A percentile compares a stretch with the other conserved stretches of the same genome.
These are phyloP conservation scores for Cucurbita maxima DNA, from an alignment of 306 rosid species.

Conservation along the genomic window DNA sequence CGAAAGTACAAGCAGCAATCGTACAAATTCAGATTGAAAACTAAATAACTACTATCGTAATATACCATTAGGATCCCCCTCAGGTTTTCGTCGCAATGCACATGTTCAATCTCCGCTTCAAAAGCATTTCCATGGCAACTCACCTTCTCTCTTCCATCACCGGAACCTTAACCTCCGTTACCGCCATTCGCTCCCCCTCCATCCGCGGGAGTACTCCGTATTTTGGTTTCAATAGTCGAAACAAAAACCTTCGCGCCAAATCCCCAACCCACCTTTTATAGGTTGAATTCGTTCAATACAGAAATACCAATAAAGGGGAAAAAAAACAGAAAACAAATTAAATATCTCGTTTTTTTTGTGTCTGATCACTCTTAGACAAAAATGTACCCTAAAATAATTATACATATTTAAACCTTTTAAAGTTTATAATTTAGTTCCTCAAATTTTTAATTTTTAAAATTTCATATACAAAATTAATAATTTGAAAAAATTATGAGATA, in stretches of 20 bases:
- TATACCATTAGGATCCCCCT: constrained; percentile 3
- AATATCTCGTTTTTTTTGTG: too few species aligned
- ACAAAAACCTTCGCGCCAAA: neutral
- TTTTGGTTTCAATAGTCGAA: neutral
- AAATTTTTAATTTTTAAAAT: too few species aligned
- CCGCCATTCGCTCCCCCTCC: neutral
- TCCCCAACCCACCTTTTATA: neutral
- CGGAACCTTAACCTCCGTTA: neutral
- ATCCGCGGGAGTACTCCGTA: neutral
- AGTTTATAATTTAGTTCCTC: too few species aligned
- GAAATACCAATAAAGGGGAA: neutral
- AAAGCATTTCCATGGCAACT: neutral
- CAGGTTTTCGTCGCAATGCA: constrained; percentile 12
- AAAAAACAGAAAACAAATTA: too few species aligned
- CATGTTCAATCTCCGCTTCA: constrained; percentile 10
- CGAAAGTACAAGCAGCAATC: constrained; percentile 5
- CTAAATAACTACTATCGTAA: neutral
- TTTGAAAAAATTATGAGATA: too few species aligned
- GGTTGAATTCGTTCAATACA: neutral
- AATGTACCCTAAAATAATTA: too few species aligned
- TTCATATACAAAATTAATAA: too few species aligned
- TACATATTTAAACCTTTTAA: too few species aligned
- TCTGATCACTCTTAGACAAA: too few species aligned
- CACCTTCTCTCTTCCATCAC: neutral
- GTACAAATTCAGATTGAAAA: constrained; percentile 14